Evolutionary conservation across 2,329 filamentous ascomycete species (phyloP).

Genomic region (Alternaria rosae): DNA sequence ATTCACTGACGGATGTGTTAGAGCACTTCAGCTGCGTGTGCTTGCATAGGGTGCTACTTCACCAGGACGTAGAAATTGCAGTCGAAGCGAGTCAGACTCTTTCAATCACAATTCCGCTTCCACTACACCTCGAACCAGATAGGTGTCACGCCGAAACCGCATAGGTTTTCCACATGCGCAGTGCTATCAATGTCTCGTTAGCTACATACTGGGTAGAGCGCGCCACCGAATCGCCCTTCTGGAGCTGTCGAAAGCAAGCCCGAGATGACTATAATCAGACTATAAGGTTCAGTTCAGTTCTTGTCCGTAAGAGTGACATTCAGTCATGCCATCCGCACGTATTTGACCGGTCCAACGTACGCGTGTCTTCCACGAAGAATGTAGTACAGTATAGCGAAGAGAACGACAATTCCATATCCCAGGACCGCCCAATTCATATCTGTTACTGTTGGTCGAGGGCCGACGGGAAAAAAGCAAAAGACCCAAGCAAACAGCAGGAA

Average conservation of each 20-base stretch:
- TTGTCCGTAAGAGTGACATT: background rate
- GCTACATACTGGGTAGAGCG: too few species aligned
- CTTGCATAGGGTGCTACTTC: background rate
- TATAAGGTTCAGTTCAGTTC: background rate
- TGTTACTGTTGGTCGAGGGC: slow-evolving; percentile 50
- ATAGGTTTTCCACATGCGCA: too few species aligned
- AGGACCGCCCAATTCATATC: slow-evolving; percentile 58
- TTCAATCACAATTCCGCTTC: background rate
- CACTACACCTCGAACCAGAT: too few species aligned
- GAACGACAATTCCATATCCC: slow-evolving; percentile 53
- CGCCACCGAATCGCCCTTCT: background rate
- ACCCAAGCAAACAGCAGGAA: slow-evolving; percentile 53
- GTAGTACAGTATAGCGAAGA: slow-evolving; percentile 55
- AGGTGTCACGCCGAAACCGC: too few species aligned
- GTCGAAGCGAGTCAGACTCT: background rate
- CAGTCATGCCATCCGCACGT: slow-evolving; percentile 12
- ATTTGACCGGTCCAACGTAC: slow-evolving; percentile 44
- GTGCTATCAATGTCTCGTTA: too few species aligned
- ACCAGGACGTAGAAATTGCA: background rate
- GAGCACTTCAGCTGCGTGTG: background rate
- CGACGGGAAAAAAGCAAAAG: slow-evolving; percentile 54
- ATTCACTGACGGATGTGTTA: background rate
- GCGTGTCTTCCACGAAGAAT: slow-evolving; percentile 47
- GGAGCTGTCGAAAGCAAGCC: background rate
- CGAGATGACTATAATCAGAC: background rate